These are phyloP conservation scores for Lasiosphaeria miniovina DNA, from an alignment of 495 filamentous ascomycete species.

Conservation along the genomic window DNA sequence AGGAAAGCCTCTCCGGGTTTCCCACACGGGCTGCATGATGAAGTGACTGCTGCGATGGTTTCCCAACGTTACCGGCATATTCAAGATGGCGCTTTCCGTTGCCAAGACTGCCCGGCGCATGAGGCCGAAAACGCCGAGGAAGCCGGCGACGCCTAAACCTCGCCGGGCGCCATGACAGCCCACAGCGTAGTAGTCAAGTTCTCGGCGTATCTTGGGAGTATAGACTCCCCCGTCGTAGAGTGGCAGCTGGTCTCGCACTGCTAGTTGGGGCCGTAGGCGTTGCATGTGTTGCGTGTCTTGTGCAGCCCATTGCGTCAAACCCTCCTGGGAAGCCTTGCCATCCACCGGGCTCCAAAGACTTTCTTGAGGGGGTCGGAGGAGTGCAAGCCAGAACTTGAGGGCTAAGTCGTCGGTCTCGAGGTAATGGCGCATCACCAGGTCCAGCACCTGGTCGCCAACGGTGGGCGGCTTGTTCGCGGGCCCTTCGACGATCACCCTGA, in stretches of 20 bases:
- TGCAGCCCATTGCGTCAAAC: not conserved
- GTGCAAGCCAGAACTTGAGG: slow-evolving; percentile 25
- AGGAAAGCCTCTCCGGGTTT: not conserved
- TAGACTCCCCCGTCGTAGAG: slow-evolving; percentile 22
- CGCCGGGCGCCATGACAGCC: not conserved
- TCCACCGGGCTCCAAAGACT: not conserved
- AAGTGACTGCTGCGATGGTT: not conserved
- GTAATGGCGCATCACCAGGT: slow-evolving; percentile 31
- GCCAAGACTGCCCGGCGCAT: not conserved
- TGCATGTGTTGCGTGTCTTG: slow-evolving; percentile 11
- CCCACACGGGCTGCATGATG: not conserved
- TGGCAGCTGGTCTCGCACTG: not conserved
- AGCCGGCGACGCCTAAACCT: not conserved
- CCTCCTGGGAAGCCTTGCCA: too few relatives aligned
- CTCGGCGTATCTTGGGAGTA: slow-evolving; percentile 4
- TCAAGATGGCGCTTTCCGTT: not conserved
- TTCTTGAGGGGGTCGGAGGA: slow-evolving; percentile 1
- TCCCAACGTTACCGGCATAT: not conserved
- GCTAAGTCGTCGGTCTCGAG: slow-evolving; percentile 26
- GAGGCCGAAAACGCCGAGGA: too few relatives aligned
- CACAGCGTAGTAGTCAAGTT: not conserved
- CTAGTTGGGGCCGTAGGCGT: not conserved
- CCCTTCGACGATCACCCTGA: not conserved
- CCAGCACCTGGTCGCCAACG: slow-evolving; percentile 17
- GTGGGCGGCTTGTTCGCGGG: slow-evolving; percentile 3